phyloP scores from a whole-genome alignment of 2,329 filamentous ascomycete species.

The Teratosphaeriaceae sp. region DNA sequence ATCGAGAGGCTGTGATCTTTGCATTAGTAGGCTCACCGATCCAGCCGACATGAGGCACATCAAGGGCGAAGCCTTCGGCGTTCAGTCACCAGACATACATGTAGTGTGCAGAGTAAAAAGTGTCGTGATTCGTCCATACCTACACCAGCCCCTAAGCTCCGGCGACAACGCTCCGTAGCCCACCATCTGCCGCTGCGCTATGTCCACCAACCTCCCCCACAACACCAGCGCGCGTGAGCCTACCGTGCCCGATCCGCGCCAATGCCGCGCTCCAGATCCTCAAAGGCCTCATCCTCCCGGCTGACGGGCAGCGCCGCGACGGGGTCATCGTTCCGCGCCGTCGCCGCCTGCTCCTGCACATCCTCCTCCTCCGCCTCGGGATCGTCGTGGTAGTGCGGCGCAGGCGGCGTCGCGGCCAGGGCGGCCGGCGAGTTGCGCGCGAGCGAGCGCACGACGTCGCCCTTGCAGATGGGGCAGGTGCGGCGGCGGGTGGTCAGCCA shows the following conservation, averaged over 20 bases:
- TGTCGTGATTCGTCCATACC: no score
- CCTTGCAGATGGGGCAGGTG: constrained; percentile 98
- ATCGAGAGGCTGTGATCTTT: no score
- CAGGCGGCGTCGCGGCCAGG: constrained; percentile 11
- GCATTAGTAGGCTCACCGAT: no score
- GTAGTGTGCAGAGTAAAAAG: no score
- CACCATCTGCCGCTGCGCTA: no score
- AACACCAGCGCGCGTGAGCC: neutral
- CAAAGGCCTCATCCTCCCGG: constrained; percentile 28
- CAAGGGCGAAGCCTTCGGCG: no score
- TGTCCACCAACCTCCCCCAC: neutral
- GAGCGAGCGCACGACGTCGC: constrained; percentile 68
- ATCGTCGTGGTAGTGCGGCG: constrained; percentile 12
- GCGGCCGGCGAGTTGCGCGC: constrained; percentile 11
- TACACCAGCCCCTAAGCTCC: no score
- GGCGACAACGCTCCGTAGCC: no score
- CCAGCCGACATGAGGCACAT: no score
- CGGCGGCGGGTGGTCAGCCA: constrained; percentile 93
- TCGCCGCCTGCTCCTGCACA: constrained; percentile 28
- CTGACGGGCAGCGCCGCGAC: constrained; percentile 25
- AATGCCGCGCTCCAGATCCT: constrained; percentile 30
- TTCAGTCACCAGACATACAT: no score
- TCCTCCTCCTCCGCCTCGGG: constrained; percentile 20
- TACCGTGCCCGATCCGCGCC: constrained; percentile 1
- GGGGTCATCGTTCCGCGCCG: constrained; percentile 27